Evolutionary conservation across 768 basidiomycete genomes (phyloP), one percentile per base, ranked within the genome.

Genomic region (Daedaleopsis sinensis): DNA sequence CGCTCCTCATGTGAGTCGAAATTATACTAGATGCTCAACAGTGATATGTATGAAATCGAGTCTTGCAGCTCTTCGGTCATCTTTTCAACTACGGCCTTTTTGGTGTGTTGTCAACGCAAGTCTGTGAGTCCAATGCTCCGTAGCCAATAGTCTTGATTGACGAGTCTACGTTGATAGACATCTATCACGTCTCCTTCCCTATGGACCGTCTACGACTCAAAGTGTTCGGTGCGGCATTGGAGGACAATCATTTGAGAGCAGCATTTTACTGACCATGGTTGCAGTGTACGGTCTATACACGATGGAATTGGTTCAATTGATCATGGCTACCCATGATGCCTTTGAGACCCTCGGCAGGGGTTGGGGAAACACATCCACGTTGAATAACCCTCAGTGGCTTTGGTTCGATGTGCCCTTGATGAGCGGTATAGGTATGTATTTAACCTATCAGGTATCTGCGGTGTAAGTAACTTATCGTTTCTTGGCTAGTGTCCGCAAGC

Each of bases 371-470:
- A 18, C 27, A 6, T 15, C 9, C 10, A 48, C 38, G 5, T 38
- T 58, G 12, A 15, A 52, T 27, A 36, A 24, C 27, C 39, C 51
- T 10, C 50, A 52, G 6, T 58, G 57, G 57, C 49, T 58, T 8
- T 58, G 57, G 57, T 27, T 58, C n/a, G 27, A 44, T 18, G 23
- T 42, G 10, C 57, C 57, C 8, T n/a, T 58, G 24, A 21, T 58
- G 1, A 52, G 19, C 13, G 49, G 39, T 15, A 18, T 52, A 12
- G 36, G 57, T 58, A 23, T 23, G 49, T 9, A n/a, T 15, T 19
- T 11, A 3, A 18, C 7, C 11, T 6, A 13, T 19, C 8, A 23
- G 23, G 32, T 32, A 19, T 35, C 5, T 24, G 10, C 11, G 11
- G 23, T 15, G n/a, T 12, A 16, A 19, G 18, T 18, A 2, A 53